Base-by-base conservation (phyloP, 2,329 filamentous ascomycete species). In the Penicillium sp. region DNA sequence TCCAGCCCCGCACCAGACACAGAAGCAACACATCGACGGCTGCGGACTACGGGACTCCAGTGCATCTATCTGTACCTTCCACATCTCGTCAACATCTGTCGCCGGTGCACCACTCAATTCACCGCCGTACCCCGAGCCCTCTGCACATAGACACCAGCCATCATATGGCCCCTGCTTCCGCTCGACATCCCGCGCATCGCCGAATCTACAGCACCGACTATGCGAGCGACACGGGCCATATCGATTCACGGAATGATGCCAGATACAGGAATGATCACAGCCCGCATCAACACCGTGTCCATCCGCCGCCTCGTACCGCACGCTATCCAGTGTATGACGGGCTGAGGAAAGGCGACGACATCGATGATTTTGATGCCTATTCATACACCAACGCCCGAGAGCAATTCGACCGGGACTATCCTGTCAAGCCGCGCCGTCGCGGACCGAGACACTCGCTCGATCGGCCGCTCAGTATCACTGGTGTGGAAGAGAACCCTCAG, bases 301-400 rank as follows among this genome's bases (percentile, higher is more conserved):
- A 72, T 31, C 61, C 64, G 18, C 64, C 66, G 2, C 61, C 60
- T 46, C 59, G 58, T 8, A 62, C 61, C 14, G 64, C 62, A 43
- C 66, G 66, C 20, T 69, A 75, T 53, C 67, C 69, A 34, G 61
- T 63, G 13, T 64, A 68, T 8, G 68, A 67, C 18, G 63, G 68
- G 34, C 55, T 64, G 43, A 64, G 66, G 45, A 69, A 72, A 54
- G 67, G 68, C 37, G 70, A 74, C 24, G 72, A 76, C 45, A 73
- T 77, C 57, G 74, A 76, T 48, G 66, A 74, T 18, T 71, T 73
- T 44, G 71, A 76, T 62, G 73, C 74, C 7, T 79, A 78, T 59
- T 79, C 77, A 13, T 80, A 80, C 58, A 81, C 78, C 14, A 77
- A 73, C 7, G 72, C 77, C 2, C 72, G 72, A 37, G 77, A 80